Evolutionary conservation across 139 green algal genomes (phyloP).

Genomic region (Chlamydomonas incerta): DNA sequence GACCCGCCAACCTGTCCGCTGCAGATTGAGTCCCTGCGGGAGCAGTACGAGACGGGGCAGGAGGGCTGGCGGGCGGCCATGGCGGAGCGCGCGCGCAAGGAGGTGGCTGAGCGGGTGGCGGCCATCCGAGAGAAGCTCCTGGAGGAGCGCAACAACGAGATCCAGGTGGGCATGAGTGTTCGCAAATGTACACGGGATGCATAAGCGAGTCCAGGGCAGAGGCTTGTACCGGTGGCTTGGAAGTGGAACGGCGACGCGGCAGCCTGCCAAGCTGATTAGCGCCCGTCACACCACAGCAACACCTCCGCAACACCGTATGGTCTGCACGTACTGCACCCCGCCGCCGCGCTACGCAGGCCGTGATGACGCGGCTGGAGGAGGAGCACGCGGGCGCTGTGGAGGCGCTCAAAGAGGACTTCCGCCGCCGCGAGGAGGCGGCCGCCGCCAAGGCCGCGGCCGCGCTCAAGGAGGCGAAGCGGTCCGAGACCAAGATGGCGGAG

Average conservation of each 20-base stretch:
- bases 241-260: too few relatives aligned
- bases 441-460: slow-evolving; percentile 13
- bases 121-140: slow-evolving; percentile 52
- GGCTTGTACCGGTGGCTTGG: too few relatives aligned
- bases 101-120: slow-evolving; percentile 57
- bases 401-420: slow-evolving; percentile 32
- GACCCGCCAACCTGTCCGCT: neutral
- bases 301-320: too few relatives aligned
- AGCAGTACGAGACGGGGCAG: slow-evolving; percentile 59
- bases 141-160: slow-evolving; percentile 60
- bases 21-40: slow-evolving; percentile 48
- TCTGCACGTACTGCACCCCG: too few relatives aligned
- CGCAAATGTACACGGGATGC: too few relatives aligned
- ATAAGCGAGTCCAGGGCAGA: too few relatives aligned
- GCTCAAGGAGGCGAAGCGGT: slow-evolving; percentile 43
- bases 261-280: too few relatives aligned
- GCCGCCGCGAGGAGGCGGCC: slow-evolving; percentile 34
- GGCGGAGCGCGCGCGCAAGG: slow-evolving; percentile 57
- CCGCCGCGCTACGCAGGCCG: too few relatives aligned
- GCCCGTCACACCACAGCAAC: too few relatives aligned
- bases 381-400: slow-evolving; percentile 45
- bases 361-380: slow-evolving; percentile 62
- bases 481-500: slow-evolving; percentile 51
- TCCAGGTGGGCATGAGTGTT: slow-evolving; percentile 61
- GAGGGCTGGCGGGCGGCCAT: slow-evolving; percentile 72